Base-by-base conservation (phyloP, 495 filamentous ascomycete genomes). In the Hyaloscypha variabilis region DNA sequence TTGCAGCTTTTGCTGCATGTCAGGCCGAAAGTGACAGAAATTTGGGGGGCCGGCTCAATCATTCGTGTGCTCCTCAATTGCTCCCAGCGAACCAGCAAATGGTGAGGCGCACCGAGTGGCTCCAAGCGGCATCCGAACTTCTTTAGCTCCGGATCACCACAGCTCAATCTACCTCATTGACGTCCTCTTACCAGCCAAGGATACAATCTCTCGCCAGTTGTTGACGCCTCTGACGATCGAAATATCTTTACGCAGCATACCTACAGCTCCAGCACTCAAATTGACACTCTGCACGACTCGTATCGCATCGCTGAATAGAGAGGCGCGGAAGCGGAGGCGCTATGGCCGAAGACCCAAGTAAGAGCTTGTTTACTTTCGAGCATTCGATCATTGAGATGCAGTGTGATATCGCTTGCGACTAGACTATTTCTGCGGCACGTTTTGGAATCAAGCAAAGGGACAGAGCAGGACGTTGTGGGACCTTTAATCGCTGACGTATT, bases 291-390 rank as follows among this genome's bases (percentile, higher is more conserved):
- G 25, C 21, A 46, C 56, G 26, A 62, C 21, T 42, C 30, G 30
- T 39, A 42, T 54, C 21, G 46, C 19, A 61, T 39, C 31, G 23
- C 55, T 39, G 52, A 34, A 64, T 25, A 25, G 29, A 24, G 24
- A 26, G 25, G 34, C 34, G 30, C 52, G 55, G 42, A 65, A 66
- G 64, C 51, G 63, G 65, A 66, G 63, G 58, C 67, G 67, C 67
- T 60, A 72, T 72, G 70, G 70, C 70, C 19, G 67, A 72, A 65
- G 70, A 72, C 50, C 70, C 70, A 72, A 68, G 70, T 72, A 66
- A 72, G 69, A 66, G 70, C 67, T 67, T 65, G 24, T 69, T 64
- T 64, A 60, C 57, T 50, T 58, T 62, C 10, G 30, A 57, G 23
- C 39, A 39, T 57, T 28, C 19, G 13, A 55, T 21, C 52, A 24